Base-by-base conservation (phyloP, 176 grass and related monocot species). In the Rhynchospora pubera region DNA sequence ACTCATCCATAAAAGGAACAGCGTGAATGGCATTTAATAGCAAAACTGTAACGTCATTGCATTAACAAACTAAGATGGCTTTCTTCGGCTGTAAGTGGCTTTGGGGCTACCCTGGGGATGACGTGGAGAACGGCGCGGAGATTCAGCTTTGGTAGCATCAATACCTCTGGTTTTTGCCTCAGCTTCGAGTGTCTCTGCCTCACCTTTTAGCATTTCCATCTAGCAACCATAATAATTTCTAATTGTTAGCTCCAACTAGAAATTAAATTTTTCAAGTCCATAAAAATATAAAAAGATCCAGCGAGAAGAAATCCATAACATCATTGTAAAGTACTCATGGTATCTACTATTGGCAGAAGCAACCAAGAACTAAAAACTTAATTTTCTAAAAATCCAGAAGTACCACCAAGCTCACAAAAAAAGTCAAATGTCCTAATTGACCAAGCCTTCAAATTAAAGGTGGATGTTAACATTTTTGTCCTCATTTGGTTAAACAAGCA, bases 161-260 rank as follows among this genome's bases (percentile, higher is more conserved):
- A 76, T 43, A 65, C 42, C 61, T 82, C 60, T 65, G n/a, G 21
- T 50, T 66, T 53, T 48, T 28, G 79, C 79, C 79, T 82, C 79
- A 2, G 56, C 60, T 66, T 82, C 79, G 48, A 82, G 60, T 43
- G 24, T 18, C 44, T 66, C 65, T 28, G 56, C 61, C 60, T 82
- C 79, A 16, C 45, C 79, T 48, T 82, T 82, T 65, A 82, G 39
- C 56, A 82, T 64, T 62, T 11, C 79, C 79, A 82, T 82, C 79
- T 82, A 65, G 48, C 48, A 76, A 53, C 13, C 22, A 64, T 52
- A 80, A 80, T 22, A 3, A 46, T 1, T 21, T 62, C 3, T 46
- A 15, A 42, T 62, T 62, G 68, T 79, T 61, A 59, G 77, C 61
- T 5, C 7, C n/a, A 43, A 43, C 56, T 22, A 79, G 30, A 79